Evolutionary conservation across 2,329 filamentous ascomycete species (phyloP), one percentile per base, ranked within the genome.

Genomic region (Stemphylium vesicarium): DNA sequence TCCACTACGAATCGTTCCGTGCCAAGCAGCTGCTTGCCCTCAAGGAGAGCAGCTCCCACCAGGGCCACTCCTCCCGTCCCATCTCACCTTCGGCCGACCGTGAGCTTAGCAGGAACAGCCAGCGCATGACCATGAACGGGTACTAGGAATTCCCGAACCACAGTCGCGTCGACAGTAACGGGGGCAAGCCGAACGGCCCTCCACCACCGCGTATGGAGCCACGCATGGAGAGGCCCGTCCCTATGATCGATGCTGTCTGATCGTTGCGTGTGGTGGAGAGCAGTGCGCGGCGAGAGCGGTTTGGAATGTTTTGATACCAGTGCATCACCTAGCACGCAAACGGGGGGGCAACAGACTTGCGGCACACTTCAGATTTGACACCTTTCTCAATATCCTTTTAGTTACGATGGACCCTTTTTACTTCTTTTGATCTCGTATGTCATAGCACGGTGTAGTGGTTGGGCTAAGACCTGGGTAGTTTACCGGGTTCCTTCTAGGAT

Each of bases 1-100:
- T 97, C 80, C 95, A 99, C 85, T 99, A 99, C 84, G 95, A 99
- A 85, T 96, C 92, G 56, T 99, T 99, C 93, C 93, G 95, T 80
- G 93, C 95, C 72, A 99, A 99, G 88, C 95, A 99, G 81, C 84
- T 99, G 72, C 82, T 99, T 75, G 95, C 95, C 54, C 85, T 99
- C 77, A 99, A 98, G 87, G 95, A 99, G 84, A 96, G 90, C 75
- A 96, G 90, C 75, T 91, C 92, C 67, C 90, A 92, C 64, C 90
- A 88, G 64, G 81, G 81, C 60, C 84, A 87, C 82, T 86, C 88
- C 64, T 95, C 91, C 82, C 86, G 94, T 77, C 95, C 95, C 73
- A 99, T 99, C 83, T 96, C 91, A 77, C 95, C 95, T 57, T 85
- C 92, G 58, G 94, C 95, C 53, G 95, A 99, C 66, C 88, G 95